phyloP scores from a whole-genome alignment of 345 rosid species.

The Acer saccharum region DNA sequence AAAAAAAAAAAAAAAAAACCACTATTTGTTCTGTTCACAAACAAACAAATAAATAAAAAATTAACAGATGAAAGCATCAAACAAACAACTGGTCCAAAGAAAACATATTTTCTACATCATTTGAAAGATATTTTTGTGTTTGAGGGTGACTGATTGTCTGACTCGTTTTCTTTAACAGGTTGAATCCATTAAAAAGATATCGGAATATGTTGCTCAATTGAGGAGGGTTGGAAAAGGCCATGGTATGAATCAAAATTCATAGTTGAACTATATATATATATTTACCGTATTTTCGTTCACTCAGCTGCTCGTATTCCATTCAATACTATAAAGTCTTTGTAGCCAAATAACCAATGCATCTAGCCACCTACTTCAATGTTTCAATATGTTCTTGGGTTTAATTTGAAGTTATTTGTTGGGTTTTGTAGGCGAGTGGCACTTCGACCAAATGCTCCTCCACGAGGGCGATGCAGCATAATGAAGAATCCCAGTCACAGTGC shows the following conservation, averaged over 20 bases:
- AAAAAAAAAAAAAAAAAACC: too few relatives aligned
- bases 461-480: conserved; percentile 34
- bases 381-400: too few relatives aligned
- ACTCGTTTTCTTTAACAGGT: conserved; percentile 36
- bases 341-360: not conserved
- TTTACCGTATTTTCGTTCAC: not conserved
- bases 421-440: conserved; percentile 69
- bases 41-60: not conserved
- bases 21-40: not conserved
- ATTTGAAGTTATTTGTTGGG: not conserved
- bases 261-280: not conserved
- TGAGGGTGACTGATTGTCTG: not conserved
- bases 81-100: not conserved
- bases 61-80: not conserved
- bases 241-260: conserved; percentile 38
- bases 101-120: not conserved
- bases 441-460: conserved; percentile 60
- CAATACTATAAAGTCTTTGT: not conserved
- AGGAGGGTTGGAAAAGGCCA: conserved; percentile 81
- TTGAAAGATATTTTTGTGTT: not conserved
- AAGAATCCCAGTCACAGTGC: not conserved
- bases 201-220: conserved; percentile 67
- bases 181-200: conserved; percentile 63
- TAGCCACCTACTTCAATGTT: too few relatives aligned
- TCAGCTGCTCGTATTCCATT: not conserved